These are phyloP conservation scores for Chlamydomonas urium DNA, from an alignment of 139 green algal species.

Conservation along the genomic window DNA sequence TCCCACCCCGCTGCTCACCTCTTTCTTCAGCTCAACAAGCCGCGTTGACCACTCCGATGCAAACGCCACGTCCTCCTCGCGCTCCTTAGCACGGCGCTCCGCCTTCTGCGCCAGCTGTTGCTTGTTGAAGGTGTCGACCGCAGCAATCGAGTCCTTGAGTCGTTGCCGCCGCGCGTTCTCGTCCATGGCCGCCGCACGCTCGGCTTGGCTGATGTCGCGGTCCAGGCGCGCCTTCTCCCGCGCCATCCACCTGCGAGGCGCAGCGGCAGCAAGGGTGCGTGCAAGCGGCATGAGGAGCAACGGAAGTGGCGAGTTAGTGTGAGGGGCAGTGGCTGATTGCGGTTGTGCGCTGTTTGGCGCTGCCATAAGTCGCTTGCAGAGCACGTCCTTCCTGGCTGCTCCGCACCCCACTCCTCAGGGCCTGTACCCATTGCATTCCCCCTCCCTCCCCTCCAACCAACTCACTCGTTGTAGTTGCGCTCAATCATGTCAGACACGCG, in stretches of 20 bases:
- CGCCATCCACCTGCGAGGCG: no score
- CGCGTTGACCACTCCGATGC: slow-evolving; percentile 38
- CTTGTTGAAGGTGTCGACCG: not conserved
- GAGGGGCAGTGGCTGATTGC: no score
- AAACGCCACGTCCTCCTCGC: slow-evolving; percentile 38
- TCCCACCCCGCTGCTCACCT: slow-evolving; percentile 22
- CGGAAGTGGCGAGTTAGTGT: no score
- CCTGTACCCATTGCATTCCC: slow-evolving; percentile 22
- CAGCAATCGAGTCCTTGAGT: not conserved
- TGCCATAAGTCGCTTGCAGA: not conserved
- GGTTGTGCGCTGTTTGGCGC: no score
- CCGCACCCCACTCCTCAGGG: slow-evolving; percentile 3
- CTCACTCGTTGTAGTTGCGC: slow-evolving; percentile 36
- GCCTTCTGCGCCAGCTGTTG: not conserved
- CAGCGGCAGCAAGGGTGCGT: no score
- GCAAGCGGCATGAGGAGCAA: no score
- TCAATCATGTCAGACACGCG: slow-evolving; percentile 45
- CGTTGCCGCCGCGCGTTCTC: not conserved
- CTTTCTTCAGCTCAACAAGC: slow-evolving; percentile 45
- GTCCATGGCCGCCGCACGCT: not conserved
- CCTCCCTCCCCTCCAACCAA: slow-evolving; percentile 30
- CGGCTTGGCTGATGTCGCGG: not conserved
- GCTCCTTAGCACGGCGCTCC: slow-evolving; percentile 1
- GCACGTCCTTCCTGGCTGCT: not conserved
- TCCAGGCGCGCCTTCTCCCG: slow-evolving; percentile 29